Conservation (phyloP, 1,139 yeast species). For the Zygoascus meyerae region DNA sequence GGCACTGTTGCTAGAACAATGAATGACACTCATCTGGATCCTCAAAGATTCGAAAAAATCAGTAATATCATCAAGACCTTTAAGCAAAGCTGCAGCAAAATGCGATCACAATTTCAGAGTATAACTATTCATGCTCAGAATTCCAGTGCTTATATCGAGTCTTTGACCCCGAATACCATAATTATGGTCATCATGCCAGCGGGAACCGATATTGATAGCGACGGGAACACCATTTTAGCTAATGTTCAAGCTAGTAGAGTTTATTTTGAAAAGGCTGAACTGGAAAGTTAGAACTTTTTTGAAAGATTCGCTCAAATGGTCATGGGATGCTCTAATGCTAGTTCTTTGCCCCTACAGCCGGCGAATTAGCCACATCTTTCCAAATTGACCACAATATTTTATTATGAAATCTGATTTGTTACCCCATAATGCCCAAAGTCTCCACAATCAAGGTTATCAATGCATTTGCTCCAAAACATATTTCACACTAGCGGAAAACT, state of each 20-base stretch:
- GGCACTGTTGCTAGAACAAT: constrained; percentile 11
- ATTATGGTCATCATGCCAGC: constrained; percentile 60
- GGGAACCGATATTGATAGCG: constrained; percentile 40
- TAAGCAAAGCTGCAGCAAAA: constrained; percentile 85
- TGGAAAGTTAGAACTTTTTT: constrained; percentile 7
- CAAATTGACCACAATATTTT: not conserved
- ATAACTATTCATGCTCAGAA: constrained; percentile 68
- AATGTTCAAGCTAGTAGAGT: constrained; percentile 63
- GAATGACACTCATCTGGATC: constrained; percentile 43
- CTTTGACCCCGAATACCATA: constrained; percentile 66
- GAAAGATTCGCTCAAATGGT: no score
- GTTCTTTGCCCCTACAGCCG: not conserved
- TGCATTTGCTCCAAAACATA: no score
- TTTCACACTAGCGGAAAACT: no score
- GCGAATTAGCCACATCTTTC: not conserved
- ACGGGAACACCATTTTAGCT: constrained; percentile 58
- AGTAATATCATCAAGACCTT: constrained; percentile 91
- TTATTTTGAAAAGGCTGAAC: constrained; percentile 56
- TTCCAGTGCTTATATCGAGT: constrained; percentile 64
- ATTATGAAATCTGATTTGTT: not conserved
- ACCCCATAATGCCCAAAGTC: no score
- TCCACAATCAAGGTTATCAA: no score
- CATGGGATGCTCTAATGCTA: not conserved
- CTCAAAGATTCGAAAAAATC: constrained; percentile 89
- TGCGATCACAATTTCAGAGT: constrained; percentile 78